Evolutionary conservation across 768 basidiomycete species (phyloP), one percentile per base, ranked within the genome.

Genomic region (Mycena albidolilacea): DNA sequence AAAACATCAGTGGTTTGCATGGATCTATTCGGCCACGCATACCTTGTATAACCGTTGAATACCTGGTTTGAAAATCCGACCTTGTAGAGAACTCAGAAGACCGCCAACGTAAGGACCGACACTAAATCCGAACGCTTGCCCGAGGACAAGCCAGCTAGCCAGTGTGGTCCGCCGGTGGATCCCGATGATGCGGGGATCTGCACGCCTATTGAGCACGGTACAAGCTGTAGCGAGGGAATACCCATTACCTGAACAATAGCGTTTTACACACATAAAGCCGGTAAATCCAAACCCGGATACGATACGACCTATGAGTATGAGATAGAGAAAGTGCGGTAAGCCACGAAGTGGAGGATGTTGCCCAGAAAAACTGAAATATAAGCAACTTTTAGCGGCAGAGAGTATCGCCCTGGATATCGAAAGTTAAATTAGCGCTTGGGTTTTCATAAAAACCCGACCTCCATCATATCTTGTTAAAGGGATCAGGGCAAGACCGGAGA

Each of bases 401-500:
- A 83, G 74, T 93, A 93, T 46, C 81, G 82, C 39, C 91, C 92
- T 93, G 30, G 30, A 17, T 5, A 41, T 8, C 10, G 17, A 21
- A 19, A n/a, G 44, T 5, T 4, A 41, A 10, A 21, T 44, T 5
- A 38, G 30, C 11, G 12, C 52, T 21, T 30, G 0, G 12, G 9
- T 46, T 17, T 50, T n/a, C 19, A 17, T 7, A 17, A 50, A 1
- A 14, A 12, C 72, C 81, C 52, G 69, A 89, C 92, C 91, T 86
- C 82, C 81, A 77, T 93, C 92, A n/a, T 84, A 82, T 77, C 78
- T 87, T 54, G 87, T 86, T 64, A 93, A 80, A 5, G 90, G 90
- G 19, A 92, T 77, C 17, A 93, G 84, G 1, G 85, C 80, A 0
- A 93, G 72, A 0, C 90, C 92, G 91, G 91, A 87, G 70, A 92